Evolutionary conservation across 768 basidiomycete genomes (phyloP).

Genomic region (Leucogyrophana mollusca): DNA sequence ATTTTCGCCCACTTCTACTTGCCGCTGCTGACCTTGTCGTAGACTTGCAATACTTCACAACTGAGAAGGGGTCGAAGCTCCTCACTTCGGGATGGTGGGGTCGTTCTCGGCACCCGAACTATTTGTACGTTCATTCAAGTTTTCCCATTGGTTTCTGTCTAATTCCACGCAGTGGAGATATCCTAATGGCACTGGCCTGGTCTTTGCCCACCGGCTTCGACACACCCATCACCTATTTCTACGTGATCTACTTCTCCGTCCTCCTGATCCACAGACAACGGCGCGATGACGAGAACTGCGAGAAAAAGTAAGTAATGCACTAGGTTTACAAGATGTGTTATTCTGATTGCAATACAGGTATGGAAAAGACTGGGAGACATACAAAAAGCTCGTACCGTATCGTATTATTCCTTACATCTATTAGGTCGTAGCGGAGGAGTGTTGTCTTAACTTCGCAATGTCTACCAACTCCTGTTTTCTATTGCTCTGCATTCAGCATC

Average conservation of each 20-base stretch:
- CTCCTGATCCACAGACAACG: constrained; percentile 88
- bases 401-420: constrained; percentile 86
- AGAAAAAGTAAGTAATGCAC: constrained; percentile 66
- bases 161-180: constrained; percentile 58
- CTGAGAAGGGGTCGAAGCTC: constrained; percentile 84
- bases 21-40: neutral
- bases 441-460: no score
- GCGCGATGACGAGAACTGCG: constrained; percentile 90
- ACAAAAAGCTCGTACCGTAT: constrained; percentile 82
- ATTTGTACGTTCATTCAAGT: constrained; percentile 50
- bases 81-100: constrained; percentile 99
- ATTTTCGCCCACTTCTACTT: neutral
- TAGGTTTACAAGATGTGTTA: no score
- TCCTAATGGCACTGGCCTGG: constrained; percentile 91
- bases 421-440: no score
- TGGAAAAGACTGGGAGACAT: constrained; percentile 91
- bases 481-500: constrained; percentile 15
- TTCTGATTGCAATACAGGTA: constrained; percentile 55
- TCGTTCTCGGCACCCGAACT: constrained; percentile 88
- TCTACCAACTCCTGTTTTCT: no score
- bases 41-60: constrained; percentile 81
- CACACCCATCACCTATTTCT: constrained; percentile 96
- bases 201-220: constrained; percentile 89
- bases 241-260: constrained; percentile 83
- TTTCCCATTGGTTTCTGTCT: neutral